Conservation (phyloP, 2,329 filamentous ascomycete genomes). For the Botrytis aclada region DNA sequence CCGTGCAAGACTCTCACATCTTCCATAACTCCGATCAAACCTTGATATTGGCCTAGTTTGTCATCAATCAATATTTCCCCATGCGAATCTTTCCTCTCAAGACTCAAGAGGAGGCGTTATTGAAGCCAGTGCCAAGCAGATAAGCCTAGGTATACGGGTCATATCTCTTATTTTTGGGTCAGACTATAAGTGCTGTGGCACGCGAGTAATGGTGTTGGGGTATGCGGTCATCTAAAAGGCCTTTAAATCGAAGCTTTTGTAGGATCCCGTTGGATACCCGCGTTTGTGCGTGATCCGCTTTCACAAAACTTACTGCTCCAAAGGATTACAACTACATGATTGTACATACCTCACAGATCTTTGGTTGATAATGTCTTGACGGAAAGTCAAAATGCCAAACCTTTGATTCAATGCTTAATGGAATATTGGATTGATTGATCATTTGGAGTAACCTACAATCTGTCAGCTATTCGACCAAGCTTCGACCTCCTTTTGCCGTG, state of each 20-base stretch:
- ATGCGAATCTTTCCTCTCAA: background rate
- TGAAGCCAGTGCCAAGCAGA: background rate
- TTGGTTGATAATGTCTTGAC: background rate
- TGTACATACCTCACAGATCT: background rate
- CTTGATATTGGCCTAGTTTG: background rate
- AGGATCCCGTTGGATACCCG: background rate
- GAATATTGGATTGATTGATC: background rate
- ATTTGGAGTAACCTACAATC: background rate
- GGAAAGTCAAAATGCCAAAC: background rate
- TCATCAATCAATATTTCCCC: background rate
- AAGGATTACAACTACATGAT: background rate
- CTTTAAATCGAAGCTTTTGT: background rate
- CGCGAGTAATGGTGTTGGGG: background rate
- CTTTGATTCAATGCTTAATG: background rate
- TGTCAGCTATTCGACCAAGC: background rate
- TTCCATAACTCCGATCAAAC: background rate
- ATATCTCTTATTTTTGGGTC: background rate
- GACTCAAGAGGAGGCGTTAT: background rate
- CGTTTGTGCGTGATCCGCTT: background rate
- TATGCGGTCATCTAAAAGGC: background rate
- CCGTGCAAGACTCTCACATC: no score
- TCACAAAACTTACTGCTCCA: background rate
- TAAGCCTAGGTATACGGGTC: background rate
- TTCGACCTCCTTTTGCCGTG: background rate
- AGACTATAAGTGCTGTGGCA: background rate